phyloP scores from a whole-genome alignment of 1,139 yeast species.

The Pichia sp. region DNA sequence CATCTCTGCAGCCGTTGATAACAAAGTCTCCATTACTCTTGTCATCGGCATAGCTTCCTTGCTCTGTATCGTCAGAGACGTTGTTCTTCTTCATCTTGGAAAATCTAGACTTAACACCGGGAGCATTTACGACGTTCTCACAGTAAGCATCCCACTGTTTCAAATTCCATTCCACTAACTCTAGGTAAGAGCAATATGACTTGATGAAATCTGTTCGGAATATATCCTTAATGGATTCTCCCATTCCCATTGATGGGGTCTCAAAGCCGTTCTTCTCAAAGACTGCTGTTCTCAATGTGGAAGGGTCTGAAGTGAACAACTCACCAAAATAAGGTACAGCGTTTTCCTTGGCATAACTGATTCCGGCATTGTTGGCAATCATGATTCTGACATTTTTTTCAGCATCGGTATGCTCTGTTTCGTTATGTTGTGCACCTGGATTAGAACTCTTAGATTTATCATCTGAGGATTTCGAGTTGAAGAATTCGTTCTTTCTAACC shows the following conservation, averaged over 20 bases:
- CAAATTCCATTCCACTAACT: constrained; percentile 65
- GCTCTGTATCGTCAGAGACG: no score
- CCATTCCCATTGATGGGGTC: no score
- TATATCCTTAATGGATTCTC: not conserved
- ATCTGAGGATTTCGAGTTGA: constrained; percentile 1
- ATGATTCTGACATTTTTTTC: constrained; percentile 39
- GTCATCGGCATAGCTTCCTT: no score
- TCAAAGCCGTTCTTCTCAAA: constrained; percentile 1
- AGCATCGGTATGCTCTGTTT: no score
- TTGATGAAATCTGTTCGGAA: constrained; percentile 35
- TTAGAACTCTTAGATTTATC: not conserved
- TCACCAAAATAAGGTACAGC: constrained; percentile 94
- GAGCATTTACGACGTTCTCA: constrained; percentile 17
- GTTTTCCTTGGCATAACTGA: constrained; percentile 63
- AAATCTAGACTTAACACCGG: constrained; percentile 2
- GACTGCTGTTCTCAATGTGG: not conserved
- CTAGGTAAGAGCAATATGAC: constrained; percentile 60
- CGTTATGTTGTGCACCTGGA: no score
- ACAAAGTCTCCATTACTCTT: no score
- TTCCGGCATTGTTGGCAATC: constrained; percentile 88
- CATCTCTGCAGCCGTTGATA: constrained; percentile 6
- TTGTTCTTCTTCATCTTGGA: no score
- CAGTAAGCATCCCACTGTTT: constrained; percentile 75
- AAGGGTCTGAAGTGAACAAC: constrained; percentile 35
- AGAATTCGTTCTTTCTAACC: constrained; percentile 28